Evolutionary conservation across 805 yeast genomes (phyloP).

Genomic region (Metschnikowia proteae): DNA sequence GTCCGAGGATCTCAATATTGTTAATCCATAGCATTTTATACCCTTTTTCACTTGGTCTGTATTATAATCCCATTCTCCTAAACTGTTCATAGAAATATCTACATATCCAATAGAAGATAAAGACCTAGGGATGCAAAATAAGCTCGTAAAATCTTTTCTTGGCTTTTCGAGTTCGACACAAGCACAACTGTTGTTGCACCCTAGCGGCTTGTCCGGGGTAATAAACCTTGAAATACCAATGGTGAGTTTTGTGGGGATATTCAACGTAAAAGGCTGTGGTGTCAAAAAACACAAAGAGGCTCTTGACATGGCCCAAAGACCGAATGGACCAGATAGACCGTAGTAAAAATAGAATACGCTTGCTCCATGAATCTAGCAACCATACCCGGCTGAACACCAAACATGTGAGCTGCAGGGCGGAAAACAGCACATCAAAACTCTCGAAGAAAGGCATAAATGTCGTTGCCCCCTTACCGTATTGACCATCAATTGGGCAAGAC

Average conservation of each 20-base stretch:
- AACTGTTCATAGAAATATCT: no score
- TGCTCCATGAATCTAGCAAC: slow-evolving; percentile 88
- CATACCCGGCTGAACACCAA: slow-evolving; percentile 57
- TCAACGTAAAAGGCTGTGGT: slow-evolving; percentile 74
- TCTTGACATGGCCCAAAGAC: slow-evolving; percentile 77
- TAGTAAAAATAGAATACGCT: slow-evolving; percentile 80
- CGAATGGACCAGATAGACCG: slow-evolving; percentile 77
- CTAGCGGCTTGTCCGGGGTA: slow-evolving; percentile 95
- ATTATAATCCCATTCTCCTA: no score
- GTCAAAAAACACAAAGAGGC: slow-evolving; percentile 83
- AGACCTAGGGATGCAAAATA: slow-evolving; percentile 70
- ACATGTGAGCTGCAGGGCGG: slow-evolving; percentile 59
- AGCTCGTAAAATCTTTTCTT: slow-evolving; percentile 90
- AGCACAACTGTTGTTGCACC: slow-evolving; percentile 92
- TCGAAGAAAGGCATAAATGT: slow-evolving; percentile 80
- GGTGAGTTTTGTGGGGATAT: slow-evolving; percentile 81
- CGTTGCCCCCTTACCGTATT: slow-evolving; percentile 88
- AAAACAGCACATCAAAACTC: slow-evolving; percentile 88
- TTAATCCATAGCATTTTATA: no score
- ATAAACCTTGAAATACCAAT: slow-evolving; percentile 66
- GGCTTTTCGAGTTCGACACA: slow-evolving; percentile 83
- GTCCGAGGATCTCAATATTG: no score
- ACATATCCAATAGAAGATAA: no score
- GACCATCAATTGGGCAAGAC: slow-evolving; percentile 60
- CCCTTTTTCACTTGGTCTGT: no score